Conservation (phyloP, 192 early-diverging fungal genomes). For the Haplosporangium gracile region DNA sequence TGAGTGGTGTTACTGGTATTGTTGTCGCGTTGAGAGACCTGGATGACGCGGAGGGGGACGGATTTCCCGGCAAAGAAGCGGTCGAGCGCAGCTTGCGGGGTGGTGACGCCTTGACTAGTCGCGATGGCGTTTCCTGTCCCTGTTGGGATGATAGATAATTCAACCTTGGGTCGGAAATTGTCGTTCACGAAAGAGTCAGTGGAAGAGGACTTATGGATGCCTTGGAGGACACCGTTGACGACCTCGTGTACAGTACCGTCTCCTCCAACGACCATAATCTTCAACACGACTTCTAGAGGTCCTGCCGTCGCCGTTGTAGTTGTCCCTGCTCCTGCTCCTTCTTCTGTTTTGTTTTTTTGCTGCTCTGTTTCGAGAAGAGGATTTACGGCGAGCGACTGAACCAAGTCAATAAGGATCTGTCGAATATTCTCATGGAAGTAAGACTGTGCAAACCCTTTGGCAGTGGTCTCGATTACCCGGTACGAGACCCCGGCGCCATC, state of each 20-base stretch:
- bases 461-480: conserved; percentile 24
- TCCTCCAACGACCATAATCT: conserved; percentile 60
- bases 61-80: conserved; percentile 41
- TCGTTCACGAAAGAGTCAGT: background rate
- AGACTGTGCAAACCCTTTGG: conserved; percentile 17
- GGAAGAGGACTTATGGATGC: background rate
- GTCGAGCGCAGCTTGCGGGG: conserved; percentile 46
- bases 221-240: conserved; percentile 59
- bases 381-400: background rate
- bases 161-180: conserved; percentile 10
- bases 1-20: background rate
- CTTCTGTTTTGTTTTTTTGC: background rate
- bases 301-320: background rate
- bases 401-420: conserved; percentile 23
- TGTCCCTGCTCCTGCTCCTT: background rate
- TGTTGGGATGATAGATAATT: conserved; percentile 55
- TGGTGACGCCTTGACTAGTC: conserved; percentile 50
- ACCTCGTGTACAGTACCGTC: conserved; percentile 66
- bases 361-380: background rate
- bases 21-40: conserved; percentile 42
- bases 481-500: conserved; percentile 13
- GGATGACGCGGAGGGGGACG: conserved; percentile 39
- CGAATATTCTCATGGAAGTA: conserved; percentile 26
- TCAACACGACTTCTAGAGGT: background rate
- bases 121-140: conserved; percentile 66